Conservation (phyloP, 2,329 filamentous ascomycete genomes). For the Fusarium sp. region DNA sequence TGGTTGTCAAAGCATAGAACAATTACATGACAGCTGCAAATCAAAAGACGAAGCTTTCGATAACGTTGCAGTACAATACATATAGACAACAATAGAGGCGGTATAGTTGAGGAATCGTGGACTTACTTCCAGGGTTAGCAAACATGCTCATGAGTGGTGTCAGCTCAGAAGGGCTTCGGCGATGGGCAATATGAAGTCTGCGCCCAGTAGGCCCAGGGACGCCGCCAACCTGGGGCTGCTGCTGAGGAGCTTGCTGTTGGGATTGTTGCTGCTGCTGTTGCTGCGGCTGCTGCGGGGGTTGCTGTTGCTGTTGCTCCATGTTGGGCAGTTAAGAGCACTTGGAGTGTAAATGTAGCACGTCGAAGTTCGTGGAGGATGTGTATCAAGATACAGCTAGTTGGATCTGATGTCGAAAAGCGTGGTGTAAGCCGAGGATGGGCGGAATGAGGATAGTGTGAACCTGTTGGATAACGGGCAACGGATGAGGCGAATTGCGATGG, state of each 20-base stretch:
- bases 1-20: neutral
- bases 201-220: conserved; percentile 83
- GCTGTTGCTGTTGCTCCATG: conserved; percentile 68
- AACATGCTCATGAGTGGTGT: conserved; percentile 98
- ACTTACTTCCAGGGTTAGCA: conserved; percentile 74
- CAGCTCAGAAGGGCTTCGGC: conserved; percentile 95
- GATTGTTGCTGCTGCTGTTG: conserved; percentile 64
- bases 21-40: neutral
- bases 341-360: conserved; percentile 51
- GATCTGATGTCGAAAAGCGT: conserved; percentile 44
- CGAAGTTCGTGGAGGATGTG: conserved; percentile 53
- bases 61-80: conserved; percentile 10
- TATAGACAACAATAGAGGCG: conserved; percentile 2
- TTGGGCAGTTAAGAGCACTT: conserved; percentile 61
- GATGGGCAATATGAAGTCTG: conserved; percentile 96
- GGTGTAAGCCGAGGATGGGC: conserved; percentile 43
- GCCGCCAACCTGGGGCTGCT: conserved; percentile 66
- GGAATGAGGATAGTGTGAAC: conserved; percentile 42
- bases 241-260: conserved; percentile 65
- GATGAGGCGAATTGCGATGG: conserved; percentile 49
- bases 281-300: conserved; percentile 69
- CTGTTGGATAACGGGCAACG: conserved; percentile 45
- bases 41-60: conserved; percentile 6
- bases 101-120: conserved; percentile 25
- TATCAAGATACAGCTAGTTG: conserved; percentile 43